These are phyloP conservation scores for Macrocybe gigantea DNA, from an alignment of 768 basidiomycete species.

Conservation along the genomic window DNA sequence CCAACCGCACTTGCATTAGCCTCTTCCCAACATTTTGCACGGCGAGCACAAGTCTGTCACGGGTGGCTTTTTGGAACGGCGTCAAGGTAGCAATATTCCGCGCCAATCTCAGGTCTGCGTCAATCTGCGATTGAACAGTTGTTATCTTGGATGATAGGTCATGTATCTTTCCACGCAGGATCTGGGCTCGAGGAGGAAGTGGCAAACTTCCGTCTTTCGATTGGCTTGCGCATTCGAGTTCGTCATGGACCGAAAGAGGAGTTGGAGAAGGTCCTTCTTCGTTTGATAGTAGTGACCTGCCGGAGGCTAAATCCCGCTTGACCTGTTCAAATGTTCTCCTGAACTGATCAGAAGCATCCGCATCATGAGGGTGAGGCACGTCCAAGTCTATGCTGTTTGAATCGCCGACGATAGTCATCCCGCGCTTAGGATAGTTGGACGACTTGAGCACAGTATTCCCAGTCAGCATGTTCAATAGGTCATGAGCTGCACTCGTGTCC, in stretches of 20 bases:
- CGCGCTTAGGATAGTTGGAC: conserved; percentile 18
- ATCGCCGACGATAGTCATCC: conserved; percentile 23
- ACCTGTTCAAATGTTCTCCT: conserved; percentile 83
- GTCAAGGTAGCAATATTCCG: conserved; percentile 82
- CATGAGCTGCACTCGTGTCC: conserved; percentile 23
- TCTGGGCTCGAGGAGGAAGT: conserved; percentile 48
- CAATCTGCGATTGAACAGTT: conserved; percentile 51
- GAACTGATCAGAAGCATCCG: conserved; percentile 60
- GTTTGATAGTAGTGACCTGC: conserved; percentile 24
- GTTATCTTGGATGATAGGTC: conserved; percentile 59
- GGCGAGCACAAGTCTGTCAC: conserved; percentile 62
- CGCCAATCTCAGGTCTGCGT: conserved; percentile 62
- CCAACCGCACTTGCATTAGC: conserved; percentile 62
- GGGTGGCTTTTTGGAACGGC: conserved; percentile 81
- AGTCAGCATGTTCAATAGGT: conserved; percentile 37
- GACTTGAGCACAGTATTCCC: conserved; percentile 17
- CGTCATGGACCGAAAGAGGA: conserved; percentile 14
- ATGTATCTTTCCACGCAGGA: conserved; percentile 54
- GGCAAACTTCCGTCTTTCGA: conserved; percentile 11
- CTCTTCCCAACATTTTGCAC: conserved; percentile 60
- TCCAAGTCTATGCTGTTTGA: conserved; percentile 31
- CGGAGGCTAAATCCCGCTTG: conserved; percentile 75
- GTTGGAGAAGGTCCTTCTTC: conserved; percentile 7
- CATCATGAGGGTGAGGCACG: conserved; percentile 44
- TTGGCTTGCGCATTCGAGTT: background rate